These are phyloP conservation scores for Psilocybe tampanensis DNA, from an alignment of 768 basidiomycete species.

Conservation along the genomic window DNA sequence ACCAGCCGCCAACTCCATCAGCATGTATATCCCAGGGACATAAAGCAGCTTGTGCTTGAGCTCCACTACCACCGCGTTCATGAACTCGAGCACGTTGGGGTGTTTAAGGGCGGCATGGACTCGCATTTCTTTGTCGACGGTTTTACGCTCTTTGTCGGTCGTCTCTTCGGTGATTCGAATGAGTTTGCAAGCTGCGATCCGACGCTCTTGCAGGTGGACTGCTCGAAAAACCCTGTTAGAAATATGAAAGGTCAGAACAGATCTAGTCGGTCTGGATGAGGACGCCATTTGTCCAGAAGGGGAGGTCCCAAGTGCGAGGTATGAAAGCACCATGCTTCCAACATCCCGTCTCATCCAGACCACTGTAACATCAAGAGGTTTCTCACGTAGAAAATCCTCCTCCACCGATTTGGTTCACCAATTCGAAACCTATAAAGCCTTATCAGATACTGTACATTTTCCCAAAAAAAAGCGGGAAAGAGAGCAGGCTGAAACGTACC, in stretches of 20 bases:
- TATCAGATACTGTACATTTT: too few species aligned
- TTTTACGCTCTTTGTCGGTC: conserved; percentile 72
- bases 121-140: conserved; percentile 89
- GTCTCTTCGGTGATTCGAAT: conserved; percentile 65
- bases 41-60: conserved; percentile 55
- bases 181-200: conserved; percentile 88
- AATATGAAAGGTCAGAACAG: too few species aligned
- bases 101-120: conserved; percentile 85
- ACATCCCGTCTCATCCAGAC: too few species aligned
- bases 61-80: conserved; percentile 79
- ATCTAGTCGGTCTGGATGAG: too few species aligned
- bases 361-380: not conserved
- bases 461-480: too few species aligned
- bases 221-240: conserved; percentile 77
- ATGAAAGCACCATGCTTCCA: too few species aligned
- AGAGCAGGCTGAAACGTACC: conserved; percentile 32
- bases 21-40: conserved; percentile 86
- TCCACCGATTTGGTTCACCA: conserved; percentile 79
- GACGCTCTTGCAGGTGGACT: conserved; percentile 63
- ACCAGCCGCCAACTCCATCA: conserved; percentile 89
- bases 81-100: conserved; percentile 78
- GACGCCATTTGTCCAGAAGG: too few species aligned
- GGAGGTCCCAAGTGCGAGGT: too few species aligned
- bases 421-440: too few species aligned
- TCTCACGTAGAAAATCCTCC: conserved; percentile 86